These are phyloP conservation scores for Pelagophyceae sp. DNA, from an alignment of 352 stramenopile species.

Conservation along the genomic window DNA sequence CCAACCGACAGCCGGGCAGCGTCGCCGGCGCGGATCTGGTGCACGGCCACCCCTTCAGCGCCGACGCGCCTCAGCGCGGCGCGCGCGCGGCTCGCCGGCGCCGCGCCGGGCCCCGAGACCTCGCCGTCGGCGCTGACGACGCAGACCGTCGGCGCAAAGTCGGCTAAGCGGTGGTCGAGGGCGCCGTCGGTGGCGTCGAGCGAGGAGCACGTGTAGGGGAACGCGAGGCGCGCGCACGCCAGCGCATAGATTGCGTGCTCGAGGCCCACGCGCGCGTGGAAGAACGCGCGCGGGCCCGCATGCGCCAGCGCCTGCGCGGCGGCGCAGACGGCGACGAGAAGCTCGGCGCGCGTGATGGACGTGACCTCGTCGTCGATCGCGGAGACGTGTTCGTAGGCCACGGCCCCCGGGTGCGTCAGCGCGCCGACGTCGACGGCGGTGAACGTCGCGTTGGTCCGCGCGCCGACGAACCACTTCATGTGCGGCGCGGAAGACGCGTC, in stretches of 20 bases:
- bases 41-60: neutral
- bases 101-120: neutral
- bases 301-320: neutral
- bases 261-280: neutral
- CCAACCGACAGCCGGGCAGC: neutral
- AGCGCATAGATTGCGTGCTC: neutral
- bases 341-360: neutral
- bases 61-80: neutral
- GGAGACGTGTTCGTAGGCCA: neutral
- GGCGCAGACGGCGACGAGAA: neutral
- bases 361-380: neutral
- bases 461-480: neutral
- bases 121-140: neutral
- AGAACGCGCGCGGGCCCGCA: neutral
- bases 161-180: neutral
- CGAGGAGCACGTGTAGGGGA: slow-evolving; percentile 7
- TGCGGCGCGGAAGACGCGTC: neutral
- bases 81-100: neutral
- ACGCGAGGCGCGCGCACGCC: neutral
- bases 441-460: neutral
- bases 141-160: neutral
- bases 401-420: neutral
- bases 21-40: neutral
- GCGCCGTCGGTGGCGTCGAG: slow-evolving; percentile 2
- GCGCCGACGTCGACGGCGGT: neutral